phyloP scores from a whole-genome alignment of 2,329 filamentous ascomycete species.

The Aspergillus tamarii region DNA sequence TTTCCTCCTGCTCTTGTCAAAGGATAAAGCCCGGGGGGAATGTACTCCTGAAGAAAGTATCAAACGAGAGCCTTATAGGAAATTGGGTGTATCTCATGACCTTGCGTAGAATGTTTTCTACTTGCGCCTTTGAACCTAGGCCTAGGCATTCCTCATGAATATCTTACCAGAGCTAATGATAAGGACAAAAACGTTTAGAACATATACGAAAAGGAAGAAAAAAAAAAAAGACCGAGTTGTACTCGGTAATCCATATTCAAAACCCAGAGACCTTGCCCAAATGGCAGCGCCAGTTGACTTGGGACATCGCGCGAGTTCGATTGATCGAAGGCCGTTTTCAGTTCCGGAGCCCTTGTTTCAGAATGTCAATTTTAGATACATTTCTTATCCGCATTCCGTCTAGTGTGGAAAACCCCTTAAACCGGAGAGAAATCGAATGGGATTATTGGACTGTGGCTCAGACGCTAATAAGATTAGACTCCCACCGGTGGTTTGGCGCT shows the following conservation, averaged over 20 bases:
- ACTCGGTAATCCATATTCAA: no score
- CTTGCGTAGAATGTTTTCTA: no score
- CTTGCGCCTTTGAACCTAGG: no score
- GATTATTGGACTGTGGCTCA: not conserved
- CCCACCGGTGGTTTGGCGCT: not conserved
- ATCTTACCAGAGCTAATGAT: no score
- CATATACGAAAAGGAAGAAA: not conserved
- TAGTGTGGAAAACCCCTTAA: not conserved
- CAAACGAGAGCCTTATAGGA: not conserved
- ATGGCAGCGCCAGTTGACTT: no score
- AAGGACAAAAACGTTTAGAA: not conserved
- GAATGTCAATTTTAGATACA: conserved; percentile 3
- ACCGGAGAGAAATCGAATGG: no score
- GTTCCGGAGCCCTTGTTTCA: not conserved
- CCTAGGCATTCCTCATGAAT: no score
- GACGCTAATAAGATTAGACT: not conserved
- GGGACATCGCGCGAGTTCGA: not conserved
- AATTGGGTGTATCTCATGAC: not conserved
- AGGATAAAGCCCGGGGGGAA: not conserved
- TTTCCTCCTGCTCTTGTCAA: not conserved
- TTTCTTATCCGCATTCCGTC: not conserved
- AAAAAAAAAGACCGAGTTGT: no score
- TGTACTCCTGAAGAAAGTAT: not conserved
- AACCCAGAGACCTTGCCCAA: not conserved
- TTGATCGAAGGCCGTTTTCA: not conserved